Base-by-base conservation (phyloP, 1,284 basidiomycete species). In the Inonotus obliquus region DNA sequence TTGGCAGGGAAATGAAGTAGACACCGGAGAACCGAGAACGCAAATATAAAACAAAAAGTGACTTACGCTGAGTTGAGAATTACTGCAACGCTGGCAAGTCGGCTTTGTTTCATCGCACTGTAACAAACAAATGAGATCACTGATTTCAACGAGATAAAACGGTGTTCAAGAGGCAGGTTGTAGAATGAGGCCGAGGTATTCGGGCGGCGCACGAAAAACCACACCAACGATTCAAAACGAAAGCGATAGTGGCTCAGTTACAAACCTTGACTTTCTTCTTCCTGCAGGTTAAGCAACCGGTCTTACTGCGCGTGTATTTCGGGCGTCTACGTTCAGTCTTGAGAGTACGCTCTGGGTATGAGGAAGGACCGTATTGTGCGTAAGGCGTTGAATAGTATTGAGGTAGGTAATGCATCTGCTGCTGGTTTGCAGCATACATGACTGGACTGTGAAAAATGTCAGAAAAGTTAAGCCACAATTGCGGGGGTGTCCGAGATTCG, bases 291-390 rank as follows among this genome's bases (percentile, higher is more conserved):
- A 72, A 62, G 60, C 71, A 72, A 11, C 71, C 71, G 14, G 68
- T 67, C 63, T 72, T 72, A 60, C 70, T 71, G 55, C 71, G 67
- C 27, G 70, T 71, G 64, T 72, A 72, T 65, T 72, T 71, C 38
- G 70, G 70, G 32, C 70, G 66, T 55, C 69, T 68, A 56, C 68
- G 68, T 58, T 63, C 62, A 10, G 62, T 38, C 52, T 55, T 63
- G 51, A 61, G 55, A 2, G 60, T 61, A 19, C 61, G 55, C n/a
- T 63, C 57, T 10, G 57, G 62, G 37, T 63, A 60, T 4, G 54
- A 47, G 14, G 57, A 63, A 37, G 61, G 61, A 32, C 49, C 53
- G 45, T 54, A 59, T 45, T 57, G 53, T 32, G 51, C 41, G 44
- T 63, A 63, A 19, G 57, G 32, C 13, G 61, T 45, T n/a, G 57